Conservation (phyloP, 2,329 filamentous ascomycete species). For the Arthrobotrys conoides region DNA sequence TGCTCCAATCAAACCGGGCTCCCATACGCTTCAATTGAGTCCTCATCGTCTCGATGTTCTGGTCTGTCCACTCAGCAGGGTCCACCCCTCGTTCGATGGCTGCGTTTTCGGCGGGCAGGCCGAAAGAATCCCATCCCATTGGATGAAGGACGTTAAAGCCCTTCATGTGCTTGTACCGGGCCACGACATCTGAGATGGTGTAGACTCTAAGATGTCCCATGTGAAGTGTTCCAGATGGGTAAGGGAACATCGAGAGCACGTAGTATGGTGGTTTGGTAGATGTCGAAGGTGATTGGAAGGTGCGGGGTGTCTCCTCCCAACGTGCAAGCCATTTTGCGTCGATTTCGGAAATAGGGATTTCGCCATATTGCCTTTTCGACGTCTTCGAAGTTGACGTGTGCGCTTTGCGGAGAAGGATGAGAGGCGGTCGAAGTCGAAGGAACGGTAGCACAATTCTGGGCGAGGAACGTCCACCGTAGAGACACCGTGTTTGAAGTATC, state of each 20-base stretch:
- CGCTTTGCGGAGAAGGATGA: conserved; percentile 41
- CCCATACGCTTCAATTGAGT: conserved; percentile 84
- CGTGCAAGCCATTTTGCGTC: conserved; percentile 55
- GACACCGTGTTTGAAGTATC: conserved; percentile 48
- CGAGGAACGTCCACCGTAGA: conserved; percentile 37
- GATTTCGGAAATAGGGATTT: conserved; percentile 32
- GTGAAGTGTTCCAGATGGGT: conserved; percentile 88
- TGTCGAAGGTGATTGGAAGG: conserved; percentile 67
- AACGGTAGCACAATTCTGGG: conserved; percentile 33
- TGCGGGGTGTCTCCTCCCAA: conserved; percentile 39
- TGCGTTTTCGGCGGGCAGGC: conserved; percentile 90
- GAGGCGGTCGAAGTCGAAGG: conserved; percentile 37
- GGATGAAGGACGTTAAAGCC: conserved; percentile 83
- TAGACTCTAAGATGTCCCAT: conserved; percentile 90
- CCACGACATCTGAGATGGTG: conserved; percentile 88
- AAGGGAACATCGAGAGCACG: conserved; percentile 92
- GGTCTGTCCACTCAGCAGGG: conserved; percentile 82
- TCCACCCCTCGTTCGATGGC: conserved; percentile 85
- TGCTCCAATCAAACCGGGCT: conserved; percentile 84
- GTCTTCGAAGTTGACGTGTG: conserved; percentile 24
- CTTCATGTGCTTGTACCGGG: conserved; percentile 81
- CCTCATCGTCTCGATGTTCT: conserved; percentile 89
- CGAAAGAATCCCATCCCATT: conserved; percentile 97
- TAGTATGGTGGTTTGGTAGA: conserved; percentile 69
- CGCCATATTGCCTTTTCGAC: background rate